Evolutionary conservation across 2,329 filamentous ascomycete species (phyloP), one percentile per base, ranked within the genome.

Genomic region (Penicillium sp.): DNA sequence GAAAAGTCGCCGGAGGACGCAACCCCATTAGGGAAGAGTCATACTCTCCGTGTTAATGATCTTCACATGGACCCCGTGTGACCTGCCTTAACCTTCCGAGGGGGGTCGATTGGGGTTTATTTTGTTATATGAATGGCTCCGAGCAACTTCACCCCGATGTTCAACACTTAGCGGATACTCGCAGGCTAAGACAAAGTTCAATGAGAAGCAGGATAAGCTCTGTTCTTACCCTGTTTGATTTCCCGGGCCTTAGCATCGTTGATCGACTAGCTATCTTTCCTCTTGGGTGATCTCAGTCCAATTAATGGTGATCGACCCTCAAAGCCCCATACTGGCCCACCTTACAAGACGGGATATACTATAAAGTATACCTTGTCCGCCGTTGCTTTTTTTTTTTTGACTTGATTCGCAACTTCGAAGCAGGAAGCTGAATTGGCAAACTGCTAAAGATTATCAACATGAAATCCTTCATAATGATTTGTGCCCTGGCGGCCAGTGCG

Each of bases 381-480:
- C 16, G 11, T 23, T 16, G 38, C 11, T 27, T 16, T 11, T 11
- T 21, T 21, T 21, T 21, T 33, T 33, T 25, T 29, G 10, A 25
- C 16, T 44, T 33, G 15, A n/a, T 29, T 10, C 47, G 11, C 15
- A 23, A 44, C 15, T 33, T 25, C 11, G 2, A 51, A 19, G 16
- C 27, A 19, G 50, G 11, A 34, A 45, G 29, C 39, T 36, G 40
- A 34, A 34, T 31, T 16, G n/a, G 31, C 8, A 16, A 27, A 34
- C 29, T 34, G 15, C 8, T 6, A 16, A 43, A 34, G 15, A 23
- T 21, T 23, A 43, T 43, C 23, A 61, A 33, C 25, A 72, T 72
- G 69, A 68, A 63, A 47, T 57, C 50, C 13, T 66, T 63, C 38
- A 38, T 62, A 45, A 8, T 71, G 19, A 47, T 72, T 31, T 51